phyloP scores from a whole-genome alignment of 179 eudicot species.

The Heliamphora pulchella region DNA sequence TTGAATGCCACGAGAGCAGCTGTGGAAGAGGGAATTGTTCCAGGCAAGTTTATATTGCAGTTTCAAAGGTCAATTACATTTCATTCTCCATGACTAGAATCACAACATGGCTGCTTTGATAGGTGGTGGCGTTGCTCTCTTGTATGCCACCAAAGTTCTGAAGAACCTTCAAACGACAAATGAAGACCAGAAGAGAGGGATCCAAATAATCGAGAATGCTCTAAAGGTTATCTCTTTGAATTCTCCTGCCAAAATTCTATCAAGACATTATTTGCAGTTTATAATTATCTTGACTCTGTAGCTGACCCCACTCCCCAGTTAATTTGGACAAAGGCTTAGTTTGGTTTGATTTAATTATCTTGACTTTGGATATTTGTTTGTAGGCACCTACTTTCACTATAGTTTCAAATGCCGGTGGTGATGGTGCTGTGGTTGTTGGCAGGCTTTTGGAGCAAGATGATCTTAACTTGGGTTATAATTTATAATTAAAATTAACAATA shows the following conservation, averaged over 20 bases:
- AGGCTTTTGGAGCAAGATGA: conserved; percentile 84
- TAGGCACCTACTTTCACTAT: conserved; percentile 81
- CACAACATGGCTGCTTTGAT: conserved; percentile 7
- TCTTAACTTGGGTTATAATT: conserved; percentile 46
- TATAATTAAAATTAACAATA: too few relatives aligned
- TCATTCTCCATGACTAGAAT: conserved; percentile 3
- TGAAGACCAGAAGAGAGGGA: conserved; percentile 84
- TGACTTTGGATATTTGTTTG: conserved; percentile 9
- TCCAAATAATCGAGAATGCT: conserved; percentile 73
- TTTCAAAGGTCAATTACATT: background rate
- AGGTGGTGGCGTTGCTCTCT: conserved; percentile 97
- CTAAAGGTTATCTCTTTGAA: conserved; percentile 48
- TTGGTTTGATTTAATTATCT: background rate
- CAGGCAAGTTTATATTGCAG: conserved; percentile 42
- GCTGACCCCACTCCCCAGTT: too few relatives aligned
- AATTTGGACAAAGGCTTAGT: too few relatives aligned
- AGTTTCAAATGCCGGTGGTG: conserved; percentile 82
- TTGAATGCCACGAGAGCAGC: conserved; percentile 95
- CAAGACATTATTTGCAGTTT: background rate
- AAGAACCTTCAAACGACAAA: conserved; percentile 59
- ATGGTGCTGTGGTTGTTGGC: conserved; percentile 71
- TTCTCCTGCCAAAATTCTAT: background rate
- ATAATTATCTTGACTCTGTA: too few relatives aligned
- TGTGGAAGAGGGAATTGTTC: conserved; percentile 92
- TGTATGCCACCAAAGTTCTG: conserved; percentile 70